Evolutionary conservation across 164 flowering plant genomes (phyloP).

Genomic region (Piper longum): DNA sequence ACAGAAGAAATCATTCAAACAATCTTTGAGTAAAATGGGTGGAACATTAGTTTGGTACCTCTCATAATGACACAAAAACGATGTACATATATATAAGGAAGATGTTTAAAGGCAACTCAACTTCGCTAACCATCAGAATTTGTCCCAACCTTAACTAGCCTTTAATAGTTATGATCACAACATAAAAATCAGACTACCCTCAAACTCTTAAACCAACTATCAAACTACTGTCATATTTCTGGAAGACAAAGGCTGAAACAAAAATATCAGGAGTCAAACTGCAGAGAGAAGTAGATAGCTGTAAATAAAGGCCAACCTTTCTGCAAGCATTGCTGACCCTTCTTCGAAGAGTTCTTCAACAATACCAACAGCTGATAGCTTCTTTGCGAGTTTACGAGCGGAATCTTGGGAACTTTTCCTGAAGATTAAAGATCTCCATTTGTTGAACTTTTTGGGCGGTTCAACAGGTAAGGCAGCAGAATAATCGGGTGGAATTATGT

Average conservation of each 20-base stretch:
- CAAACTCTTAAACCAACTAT: too few relatives aligned
- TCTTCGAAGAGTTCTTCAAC: constrained; percentile 91
- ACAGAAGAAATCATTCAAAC: background rate
- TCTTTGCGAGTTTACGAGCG: constrained; percentile 44
- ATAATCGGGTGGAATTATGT: constrained; percentile 69
- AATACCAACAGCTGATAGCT: constrained; percentile 54
- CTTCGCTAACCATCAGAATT: background rate
- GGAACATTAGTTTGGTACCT: background rate
- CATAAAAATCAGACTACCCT: too few relatives aligned
- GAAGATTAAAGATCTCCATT: constrained; percentile 39
- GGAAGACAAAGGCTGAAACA: background rate
- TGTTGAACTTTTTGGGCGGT: constrained; percentile 53
- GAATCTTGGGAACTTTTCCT: constrained; percentile 41
- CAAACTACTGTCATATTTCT: background rate
- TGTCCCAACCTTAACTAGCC: background rate
- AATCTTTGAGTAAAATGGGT: background rate
- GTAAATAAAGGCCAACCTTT: constrained; percentile 37
- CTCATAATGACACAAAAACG: background rate
- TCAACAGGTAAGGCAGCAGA: constrained; percentile 24
- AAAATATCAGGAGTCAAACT: background rate
- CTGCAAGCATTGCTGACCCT: constrained; percentile 93
- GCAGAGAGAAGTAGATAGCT: background rate
- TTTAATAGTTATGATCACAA: too few relatives aligned
- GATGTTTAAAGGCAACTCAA: too few relatives aligned
- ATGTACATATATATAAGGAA: too few relatives aligned